phyloP scores from a whole-genome alignment of 2,329 filamentous ascomycete genomes.

The Metarhizium rileyi region DNA sequence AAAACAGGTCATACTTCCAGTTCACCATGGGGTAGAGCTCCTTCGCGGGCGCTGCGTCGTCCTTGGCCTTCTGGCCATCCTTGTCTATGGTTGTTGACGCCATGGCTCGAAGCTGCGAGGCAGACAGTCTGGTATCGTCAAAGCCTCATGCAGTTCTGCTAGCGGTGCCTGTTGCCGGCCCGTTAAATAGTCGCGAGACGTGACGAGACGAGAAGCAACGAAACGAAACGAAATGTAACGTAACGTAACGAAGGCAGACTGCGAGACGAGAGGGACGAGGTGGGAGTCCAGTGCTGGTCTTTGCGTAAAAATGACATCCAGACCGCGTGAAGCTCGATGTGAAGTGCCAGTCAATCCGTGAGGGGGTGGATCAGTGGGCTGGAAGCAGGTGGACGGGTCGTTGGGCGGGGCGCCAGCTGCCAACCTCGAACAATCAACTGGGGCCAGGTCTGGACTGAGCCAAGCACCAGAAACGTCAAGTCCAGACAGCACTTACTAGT shows the following conservation, averaged over 20 bases:
- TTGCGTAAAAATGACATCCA: background rate
- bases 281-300: background rate
- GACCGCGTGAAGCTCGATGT: no score
- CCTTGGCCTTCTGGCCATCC: slow-evolving; percentile 44
- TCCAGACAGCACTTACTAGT: no score
- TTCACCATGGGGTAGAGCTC: slow-evolving; percentile 60
- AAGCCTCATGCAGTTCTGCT: background rate
- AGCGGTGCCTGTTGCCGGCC: background rate
- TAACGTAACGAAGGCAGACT: no score
- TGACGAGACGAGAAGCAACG: no score
- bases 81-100: slow-evolving; percentile 11
- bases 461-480: background rate
- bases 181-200: background rate
- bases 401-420: no score
- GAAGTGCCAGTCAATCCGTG: no score
- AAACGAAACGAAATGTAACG: no score
- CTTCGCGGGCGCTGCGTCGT: slow-evolving; percentile 37
- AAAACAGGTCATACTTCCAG: slow-evolving; percentile 68
- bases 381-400: no score
- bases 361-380: no score
- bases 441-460: background rate
- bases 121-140: background rate
- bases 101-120: slow-evolving; percentile 1
- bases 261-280: background rate
- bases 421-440: no score